Base-by-base conservation (phyloP, 805 yeast genomes). In the Kuraishia hungarica region DNA sequence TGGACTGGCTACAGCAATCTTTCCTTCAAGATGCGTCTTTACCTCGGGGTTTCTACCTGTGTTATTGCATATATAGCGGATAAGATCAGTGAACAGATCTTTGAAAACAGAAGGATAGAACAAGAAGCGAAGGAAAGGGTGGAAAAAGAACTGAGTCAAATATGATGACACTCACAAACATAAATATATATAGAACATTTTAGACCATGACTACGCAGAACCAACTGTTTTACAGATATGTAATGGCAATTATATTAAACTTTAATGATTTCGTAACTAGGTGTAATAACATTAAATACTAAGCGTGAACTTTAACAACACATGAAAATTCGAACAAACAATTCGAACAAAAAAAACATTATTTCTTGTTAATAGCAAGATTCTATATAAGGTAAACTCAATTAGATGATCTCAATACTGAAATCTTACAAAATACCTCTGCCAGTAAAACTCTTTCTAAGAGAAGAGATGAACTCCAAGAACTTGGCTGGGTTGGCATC, bases 401-500 rank as follows among this genome's bases (percentile, higher is more conserved):
- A 35, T 15, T 17, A 35, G 3, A 35, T 35, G 17, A 35, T 35
- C 22, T 29, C 22, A 24, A 39, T 26, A 17, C 43, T 10, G 35
- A 28, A 28, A 28, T 51, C 50, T 22, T 50, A 43, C 53, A 48
- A 26, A 15, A 53, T 24, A 11, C 39, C 35, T 28, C 39, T 24
- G 13, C 23, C 39, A 19, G 39, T 13, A 35, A 62, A 63, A 39
- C 59, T 75, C 67, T 74, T 84, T 68, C 82, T 81, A 56, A 81
- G 70, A 48, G 78, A 74, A 51, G 86, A 81, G 58, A 85, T 82
- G 64, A 79, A 86, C 64, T 84, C 90, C 67, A 86, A 78, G 71
- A 86, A 86, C 61, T 78, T 83, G 54, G 89, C 89, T 29, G 89
- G 96, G 69, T 89, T 89, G 51, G 93, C 83, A 58, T 82, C 89